Base-by-base conservation (phyloP, 2,329 filamentous ascomycete species). In the Pezicula radicicola region DNA sequence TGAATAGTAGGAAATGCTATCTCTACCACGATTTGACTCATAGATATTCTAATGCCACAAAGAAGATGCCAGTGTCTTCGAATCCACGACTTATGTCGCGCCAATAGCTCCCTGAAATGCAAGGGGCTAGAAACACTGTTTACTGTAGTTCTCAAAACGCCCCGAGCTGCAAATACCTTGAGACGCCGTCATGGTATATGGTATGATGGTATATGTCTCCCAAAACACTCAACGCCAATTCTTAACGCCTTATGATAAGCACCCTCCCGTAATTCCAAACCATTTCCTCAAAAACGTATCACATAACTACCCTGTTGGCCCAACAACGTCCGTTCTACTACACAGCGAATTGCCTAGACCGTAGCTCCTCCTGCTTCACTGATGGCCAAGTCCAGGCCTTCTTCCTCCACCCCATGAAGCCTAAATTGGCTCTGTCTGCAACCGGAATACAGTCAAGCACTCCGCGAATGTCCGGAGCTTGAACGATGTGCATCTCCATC, bases 301-400 rank as follows among this genome's bases (percentile, higher is more conserved):
- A 12, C 19, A 7, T 40, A 52, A 42, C 37, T 43, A 45, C 45
- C 44, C 46, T 27, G 16, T 39, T 41, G 47, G n/a, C 41, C 39
- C 18, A 48, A 42, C 5, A 27, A 8, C 5, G 28, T 40, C 7
- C 37, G 10, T 37, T 18, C 43, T 25, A 47, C 57, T 51, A 62
- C 39, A 56, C 55, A 46, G 51, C 56, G 53, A 60, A 62, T 47
- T 60, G 44, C 33, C 51, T 61, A 48, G 52, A 50, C 33, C 51
- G 50, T 49, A 58, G 25, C 21, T 51, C 54, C 46, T 66, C 58
- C 48, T 60, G 49, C 54, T 63, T 62, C n/a, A 51, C 55, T 19
- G 63, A 48, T 27, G 67, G 65, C 67, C 67, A 70, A 12, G 67
- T 71, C 16, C 57, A 54, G 28, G 65, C 52, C 50, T 69, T 68